A percentile compares a stretch with the other conserved stretches of the same genome.
Conservation (phyloP, 371 early-diverging fungal species). For the Capniomyces stellatus region DNA sequence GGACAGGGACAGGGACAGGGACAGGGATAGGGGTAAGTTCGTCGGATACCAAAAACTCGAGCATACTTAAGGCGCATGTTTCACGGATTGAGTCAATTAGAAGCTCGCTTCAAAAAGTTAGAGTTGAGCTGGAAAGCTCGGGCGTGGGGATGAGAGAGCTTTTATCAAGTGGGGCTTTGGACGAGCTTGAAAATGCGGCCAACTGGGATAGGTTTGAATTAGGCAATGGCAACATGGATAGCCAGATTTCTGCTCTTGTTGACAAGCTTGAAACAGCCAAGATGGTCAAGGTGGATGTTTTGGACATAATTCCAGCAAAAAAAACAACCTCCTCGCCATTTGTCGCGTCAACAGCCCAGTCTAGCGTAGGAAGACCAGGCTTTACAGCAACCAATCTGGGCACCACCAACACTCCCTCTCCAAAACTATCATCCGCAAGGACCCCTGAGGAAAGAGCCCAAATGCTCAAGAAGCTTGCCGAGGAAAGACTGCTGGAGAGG, state of each 20-base stretch:
- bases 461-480: constrained; percentile 19
- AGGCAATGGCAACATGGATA: background rate
- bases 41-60: constrained; percentile 6
- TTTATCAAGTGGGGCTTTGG: background rate
- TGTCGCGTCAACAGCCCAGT: background rate
- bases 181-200: background rate
- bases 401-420: background rate
- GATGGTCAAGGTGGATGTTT: background rate
- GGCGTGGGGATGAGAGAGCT: background rate
- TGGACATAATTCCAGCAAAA: background rate
- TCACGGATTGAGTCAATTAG: constrained; percentile 3
- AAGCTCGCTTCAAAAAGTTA: constrained; percentile 1
- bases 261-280: background rate
- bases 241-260: background rate
- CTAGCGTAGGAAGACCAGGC: background rate
- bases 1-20: constrained; percentile 2
- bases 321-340: background rate
- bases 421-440: background rate
- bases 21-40: constrained; percentile 8
- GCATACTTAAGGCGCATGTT: constrained; percentile 5
- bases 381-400: background rate
- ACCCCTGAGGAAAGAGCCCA: constrained; percentile 14
- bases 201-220: background rate
- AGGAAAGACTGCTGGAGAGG: constrained; percentile 22
- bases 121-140: background rate